Conservation (phyloP, 306 rosid genomes). For the Fragaria vesca region DNA sequence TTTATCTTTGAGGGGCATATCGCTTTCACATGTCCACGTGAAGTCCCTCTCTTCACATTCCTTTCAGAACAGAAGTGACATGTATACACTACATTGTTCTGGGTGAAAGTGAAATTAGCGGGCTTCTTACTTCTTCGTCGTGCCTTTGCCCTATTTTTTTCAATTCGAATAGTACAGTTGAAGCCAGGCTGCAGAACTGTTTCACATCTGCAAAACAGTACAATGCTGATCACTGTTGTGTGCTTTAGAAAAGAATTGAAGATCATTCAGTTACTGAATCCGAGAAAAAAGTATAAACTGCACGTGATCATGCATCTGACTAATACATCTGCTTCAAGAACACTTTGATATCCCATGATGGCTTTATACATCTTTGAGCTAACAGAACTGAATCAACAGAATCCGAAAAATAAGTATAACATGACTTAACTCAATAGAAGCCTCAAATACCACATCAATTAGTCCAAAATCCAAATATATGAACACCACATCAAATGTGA, state of each 20-base stretch:
- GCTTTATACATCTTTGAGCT: not conserved
- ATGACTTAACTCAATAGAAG: not conserved
- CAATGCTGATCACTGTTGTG: not conserved
- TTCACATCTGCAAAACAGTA: conserved; percentile 59
- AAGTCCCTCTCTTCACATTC: conserved; percentile 64
- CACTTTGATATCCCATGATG: not conserved
- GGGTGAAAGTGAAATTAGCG: conserved; percentile 26
- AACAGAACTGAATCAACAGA: not conserved
- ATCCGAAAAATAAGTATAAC: not conserved
- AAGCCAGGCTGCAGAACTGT: conserved; percentile 64
- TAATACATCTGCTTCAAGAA: not conserved
- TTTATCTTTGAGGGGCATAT: conserved; percentile 39
- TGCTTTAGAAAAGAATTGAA: not conserved
- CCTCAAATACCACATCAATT: not conserved
- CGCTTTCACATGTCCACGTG: conserved; percentile 54
- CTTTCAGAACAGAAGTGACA: conserved; percentile 62
- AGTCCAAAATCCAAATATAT: not conserved
- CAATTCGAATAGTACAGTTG: conserved; percentile 54
- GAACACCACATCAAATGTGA: not conserved
- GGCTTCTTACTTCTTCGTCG: conserved; percentile 31
- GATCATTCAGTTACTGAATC: not conserved
- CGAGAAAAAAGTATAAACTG: not conserved
- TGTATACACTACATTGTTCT: conserved; percentile 58
- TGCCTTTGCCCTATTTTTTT: conserved; percentile 47
- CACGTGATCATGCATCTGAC: not conserved